phyloP scores from a whole-genome alignment of 2,329 filamentous ascomycete genomes.

The Fusarium nematophilum region DNA sequence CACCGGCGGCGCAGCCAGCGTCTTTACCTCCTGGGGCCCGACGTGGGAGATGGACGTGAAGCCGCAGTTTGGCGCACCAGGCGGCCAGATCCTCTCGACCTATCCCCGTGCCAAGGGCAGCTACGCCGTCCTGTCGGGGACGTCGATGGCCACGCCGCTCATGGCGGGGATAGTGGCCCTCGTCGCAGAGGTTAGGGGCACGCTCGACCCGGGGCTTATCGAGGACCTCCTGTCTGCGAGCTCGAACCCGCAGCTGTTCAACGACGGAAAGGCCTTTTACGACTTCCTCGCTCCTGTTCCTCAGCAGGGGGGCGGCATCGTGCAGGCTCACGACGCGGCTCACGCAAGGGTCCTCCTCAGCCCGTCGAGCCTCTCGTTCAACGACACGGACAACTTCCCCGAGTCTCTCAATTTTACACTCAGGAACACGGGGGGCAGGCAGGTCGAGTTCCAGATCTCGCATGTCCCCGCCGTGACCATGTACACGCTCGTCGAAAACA shows the following conservation, averaged over 20 bases:
- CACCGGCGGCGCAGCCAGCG: slow-evolving; percentile 64
- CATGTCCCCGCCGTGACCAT: slow-evolving; percentile 63
- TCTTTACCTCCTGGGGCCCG: slow-evolving; percentile 70
- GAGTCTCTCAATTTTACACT: slow-evolving; percentile 64
- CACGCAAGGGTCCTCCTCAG: slow-evolving; percentile 64
- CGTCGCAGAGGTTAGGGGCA: slow-evolving; percentile 63
- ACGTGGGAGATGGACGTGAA: slow-evolving; percentile 68
- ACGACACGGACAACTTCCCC: slow-evolving; percentile 70
- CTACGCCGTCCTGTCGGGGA: slow-evolving; percentile 66
- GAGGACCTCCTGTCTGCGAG: slow-evolving; percentile 62
- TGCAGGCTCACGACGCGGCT: slow-evolving; percentile 70
- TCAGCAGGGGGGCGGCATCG: slow-evolving; percentile 70
- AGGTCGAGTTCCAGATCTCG: slow-evolving; percentile 63
- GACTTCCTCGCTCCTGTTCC: slow-evolving; percentile 63
- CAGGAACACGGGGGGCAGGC: slow-evolving; percentile 61
- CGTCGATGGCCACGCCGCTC: slow-evolving; percentile 70
- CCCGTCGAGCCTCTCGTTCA: slow-evolving; percentile 70
- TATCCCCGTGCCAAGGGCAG: slow-evolving; percentile 59
- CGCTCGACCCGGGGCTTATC: slow-evolving; percentile 60
- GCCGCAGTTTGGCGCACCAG: slow-evolving; percentile 66
- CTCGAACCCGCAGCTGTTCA: slow-evolving; percentile 61
- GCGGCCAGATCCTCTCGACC: slow-evolving; percentile 69
- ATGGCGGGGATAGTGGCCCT: slow-evolving; percentile 66
- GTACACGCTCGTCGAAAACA: slow-evolving; percentile 57
- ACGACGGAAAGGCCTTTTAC: slow-evolving; percentile 53